phyloP scores from a whole-genome alignment of 2,329 filamentous ascomycete species.

The Colletotrichum tofieldiae region DNA sequence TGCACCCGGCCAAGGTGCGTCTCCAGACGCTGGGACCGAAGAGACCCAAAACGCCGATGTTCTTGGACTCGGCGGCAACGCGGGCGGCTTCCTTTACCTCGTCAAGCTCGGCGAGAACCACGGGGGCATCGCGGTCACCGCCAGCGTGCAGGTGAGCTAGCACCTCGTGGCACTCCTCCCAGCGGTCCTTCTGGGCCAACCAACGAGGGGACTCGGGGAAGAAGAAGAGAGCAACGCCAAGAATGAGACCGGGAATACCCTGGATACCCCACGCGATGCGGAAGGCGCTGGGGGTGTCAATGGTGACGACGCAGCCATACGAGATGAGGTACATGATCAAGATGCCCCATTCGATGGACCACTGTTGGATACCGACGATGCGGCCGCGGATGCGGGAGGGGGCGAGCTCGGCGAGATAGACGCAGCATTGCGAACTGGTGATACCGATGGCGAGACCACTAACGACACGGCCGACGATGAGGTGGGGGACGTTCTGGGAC shows the following conservation, averaged over 20 bases:
- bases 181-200: conserved; percentile 42
- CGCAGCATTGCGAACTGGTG: conserved; percentile 77
- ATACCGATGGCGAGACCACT: conserved; percentile 78
- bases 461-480: conserved; percentile 71
- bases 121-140: conserved; percentile 67
- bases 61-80: conserved; percentile 55
- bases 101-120: conserved; percentile 71
- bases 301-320: conserved; percentile 72
- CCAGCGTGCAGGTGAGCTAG: conserved; percentile 65
- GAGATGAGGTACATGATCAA: conserved; percentile 80
- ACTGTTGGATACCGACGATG: conserved; percentile 81
- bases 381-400: conserved; percentile 71
- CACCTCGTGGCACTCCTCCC: conserved; percentile 43
- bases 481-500: conserved; percentile 69
- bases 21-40: conserved; percentile 65
- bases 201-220: conserved; percentile 42
- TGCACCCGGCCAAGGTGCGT: conserved; percentile 66
- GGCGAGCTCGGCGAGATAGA: conserved; percentile 78
- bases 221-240: conserved; percentile 45
- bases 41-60: conserved; percentile 59
- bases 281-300: conserved; percentile 74
- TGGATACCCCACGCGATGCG: conserved; percentile 58
- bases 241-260: conserved; percentile 44
- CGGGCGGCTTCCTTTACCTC: conserved; percentile 63
- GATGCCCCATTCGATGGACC: conserved; percentile 79